Percentiles rank a stretch among this genome's conserved stretches.
Evolutionary conservation across 2,329 filamentous ascomycete species (phyloP).

Genomic region (Verticillium alfalfae): DNA sequence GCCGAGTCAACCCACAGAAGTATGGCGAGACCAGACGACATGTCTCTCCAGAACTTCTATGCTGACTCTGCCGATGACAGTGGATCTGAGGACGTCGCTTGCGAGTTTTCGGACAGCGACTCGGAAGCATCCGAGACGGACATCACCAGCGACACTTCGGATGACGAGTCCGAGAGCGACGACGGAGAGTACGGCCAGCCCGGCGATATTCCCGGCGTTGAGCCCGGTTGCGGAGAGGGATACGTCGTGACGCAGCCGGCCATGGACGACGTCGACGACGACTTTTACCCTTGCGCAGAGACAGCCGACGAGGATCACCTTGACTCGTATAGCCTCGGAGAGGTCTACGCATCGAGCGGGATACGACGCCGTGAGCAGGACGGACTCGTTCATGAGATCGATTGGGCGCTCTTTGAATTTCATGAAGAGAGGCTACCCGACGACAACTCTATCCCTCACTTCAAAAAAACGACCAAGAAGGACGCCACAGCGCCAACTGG

Average conservation of each 20-base stretch:
- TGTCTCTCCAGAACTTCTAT: conserved; percentile 36
- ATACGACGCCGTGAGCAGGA: conserved; percentile 70
- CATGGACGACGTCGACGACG: conserved; percentile 76
- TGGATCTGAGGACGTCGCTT: conserved; percentile 49
- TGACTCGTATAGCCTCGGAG: conserved; percentile 72
- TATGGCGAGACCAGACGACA: conserved; percentile 28
- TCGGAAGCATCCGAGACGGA: conserved; percentile 50
- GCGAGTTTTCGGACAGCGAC: conserved; percentile 58
- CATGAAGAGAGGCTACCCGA: conserved; percentile 63
- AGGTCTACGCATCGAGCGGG: conserved; percentile 85
- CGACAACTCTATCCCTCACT: conserved; percentile 59
- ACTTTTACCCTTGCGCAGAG: conserved; percentile 71
- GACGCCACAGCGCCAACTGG: conserved; percentile 9
- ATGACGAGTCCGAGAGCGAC: conserved; percentile 41
- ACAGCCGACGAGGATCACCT: conserved; percentile 77
- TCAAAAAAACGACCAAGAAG: not conserved
- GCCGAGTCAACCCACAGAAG: conserved; percentile 20
- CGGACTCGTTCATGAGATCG: conserved; percentile 80
- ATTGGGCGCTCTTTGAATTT: conserved; percentile 90
- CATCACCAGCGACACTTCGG: conserved; percentile 42
- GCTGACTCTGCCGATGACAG: conserved; percentile 33
- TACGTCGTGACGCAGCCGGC: conserved; percentile 88
- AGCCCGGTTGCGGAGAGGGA: conserved; percentile 67
- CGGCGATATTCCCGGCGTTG: conserved; percentile 75
- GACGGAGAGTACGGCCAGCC: conserved; percentile 50